These are phyloP conservation scores for Auriscalpium orientale DNA, from an alignment of 768 basidiomycete species.

Conservation along the genomic window DNA sequence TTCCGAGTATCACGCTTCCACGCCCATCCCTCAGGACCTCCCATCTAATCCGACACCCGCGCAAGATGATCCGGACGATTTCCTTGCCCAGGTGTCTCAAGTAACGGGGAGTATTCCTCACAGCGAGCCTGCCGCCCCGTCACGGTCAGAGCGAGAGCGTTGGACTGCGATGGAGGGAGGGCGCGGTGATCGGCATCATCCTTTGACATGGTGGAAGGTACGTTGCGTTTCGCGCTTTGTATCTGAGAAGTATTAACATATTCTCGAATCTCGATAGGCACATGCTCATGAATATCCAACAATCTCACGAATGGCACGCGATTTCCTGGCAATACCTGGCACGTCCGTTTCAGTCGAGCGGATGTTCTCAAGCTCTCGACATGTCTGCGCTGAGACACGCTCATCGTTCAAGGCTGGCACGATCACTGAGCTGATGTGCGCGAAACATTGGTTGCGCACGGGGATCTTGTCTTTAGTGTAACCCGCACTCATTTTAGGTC, in stretches of 20 bases:
- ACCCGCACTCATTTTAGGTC: neutral
- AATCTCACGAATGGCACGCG: slow-evolving; percentile 23
- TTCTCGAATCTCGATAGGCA: slow-evolving; percentile 11
- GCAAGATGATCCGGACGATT: neutral
- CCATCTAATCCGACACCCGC: neutral
- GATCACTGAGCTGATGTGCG: neutral
- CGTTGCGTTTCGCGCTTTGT: neutral
- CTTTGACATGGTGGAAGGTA: slow-evolving; percentile 5
- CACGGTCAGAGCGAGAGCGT: neutral
- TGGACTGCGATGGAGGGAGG: neutral
- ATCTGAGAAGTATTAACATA: no score
- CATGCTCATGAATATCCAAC: slow-evolving; percentile 21
- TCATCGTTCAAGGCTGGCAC: slow-evolving; percentile 20
- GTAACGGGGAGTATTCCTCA: neutral
- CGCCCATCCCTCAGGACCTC: neutral
- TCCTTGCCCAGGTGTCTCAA: neutral
- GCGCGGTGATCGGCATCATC: neutral
- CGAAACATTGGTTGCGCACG: neutral
- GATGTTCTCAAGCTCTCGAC: slow-evolving; percentile 25
- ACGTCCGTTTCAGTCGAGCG: slow-evolving; percentile 28
- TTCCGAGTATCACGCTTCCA: neutral
- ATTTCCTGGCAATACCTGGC: slow-evolving; percentile 28
- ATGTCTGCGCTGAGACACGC: slow-evolving; percentile 23
- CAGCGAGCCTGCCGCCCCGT: neutral
- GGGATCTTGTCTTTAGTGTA: neutral